Evolutionary conservation across 78 protist genomes (phyloP).

Genomic region (Polysphondylium violaceum): DNA sequence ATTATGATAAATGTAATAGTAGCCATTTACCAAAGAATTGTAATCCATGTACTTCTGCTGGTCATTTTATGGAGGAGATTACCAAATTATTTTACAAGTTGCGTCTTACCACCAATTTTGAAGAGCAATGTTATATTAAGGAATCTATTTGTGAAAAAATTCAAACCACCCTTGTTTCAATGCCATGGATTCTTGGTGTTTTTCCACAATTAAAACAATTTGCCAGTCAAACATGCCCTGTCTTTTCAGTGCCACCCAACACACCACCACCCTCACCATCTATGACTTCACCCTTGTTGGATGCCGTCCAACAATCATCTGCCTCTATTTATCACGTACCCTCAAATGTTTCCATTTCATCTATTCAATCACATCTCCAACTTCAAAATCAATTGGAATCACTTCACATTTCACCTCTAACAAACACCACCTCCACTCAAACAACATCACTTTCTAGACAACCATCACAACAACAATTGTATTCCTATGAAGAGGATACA

Average conservation of each 20-base stretch:
- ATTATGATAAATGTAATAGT: neutral
- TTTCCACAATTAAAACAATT: constrained; percentile 59
- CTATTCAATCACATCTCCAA: constrained; percentile 49
- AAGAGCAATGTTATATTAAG: constrained; percentile 12
- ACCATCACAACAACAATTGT: neutral
- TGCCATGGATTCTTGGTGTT: constrained; percentile 64
- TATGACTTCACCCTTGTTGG: constrained; percentile 28
- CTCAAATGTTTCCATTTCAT: neutral
- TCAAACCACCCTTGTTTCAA: constrained; percentile 13
- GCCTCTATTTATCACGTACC: constrained; percentile 19
- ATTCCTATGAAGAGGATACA: too few relatives aligned
- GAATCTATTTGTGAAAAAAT: constrained; percentile 32
- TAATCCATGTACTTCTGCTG: constrained; percentile 13
- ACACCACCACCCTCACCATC: constrained; percentile 80
- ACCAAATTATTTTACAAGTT: constrained; percentile 30
- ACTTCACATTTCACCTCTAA: neutral
- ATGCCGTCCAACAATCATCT: neutral
- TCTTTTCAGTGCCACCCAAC: constrained; percentile 54
- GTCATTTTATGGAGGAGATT: constrained; percentile 23
- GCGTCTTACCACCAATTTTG: constrained; percentile 12
- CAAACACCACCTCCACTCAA: neutral
- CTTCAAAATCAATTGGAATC: constrained; percentile 7
- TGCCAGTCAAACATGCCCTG: constrained; percentile 21
- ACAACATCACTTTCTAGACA: neutral
- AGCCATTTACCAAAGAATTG: neutral